phyloP scores from a whole-genome alignment of 2,329 filamentous ascomycete genomes.

The Aspergillus flavus region DNA sequence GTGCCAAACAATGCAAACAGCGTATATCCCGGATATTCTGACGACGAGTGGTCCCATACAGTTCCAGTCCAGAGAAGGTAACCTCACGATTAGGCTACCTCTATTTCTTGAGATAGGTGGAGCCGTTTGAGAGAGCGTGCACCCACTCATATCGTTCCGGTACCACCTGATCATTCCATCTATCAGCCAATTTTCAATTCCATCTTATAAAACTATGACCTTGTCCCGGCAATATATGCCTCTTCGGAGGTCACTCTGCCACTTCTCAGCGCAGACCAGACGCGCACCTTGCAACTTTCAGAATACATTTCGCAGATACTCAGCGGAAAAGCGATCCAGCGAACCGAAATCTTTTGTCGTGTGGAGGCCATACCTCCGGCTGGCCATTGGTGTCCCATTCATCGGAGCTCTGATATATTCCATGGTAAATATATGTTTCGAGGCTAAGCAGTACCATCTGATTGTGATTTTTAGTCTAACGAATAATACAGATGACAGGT shows the following conservation, averaged over 20 bases:
- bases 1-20: conserved; percentile 18
- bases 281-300: conserved; percentile 24
- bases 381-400: conserved; percentile 53
- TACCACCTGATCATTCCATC: conserved; percentile 19
- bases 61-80: conserved; percentile 1
- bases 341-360: conserved; percentile 39
- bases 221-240: conserved; percentile 35
- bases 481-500: conserved; percentile 34
- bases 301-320: conserved; percentile 30
- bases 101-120: conserved; percentile 9
- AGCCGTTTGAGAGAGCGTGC: conserved; percentile 9
- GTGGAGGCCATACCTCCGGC: conserved; percentile 50
- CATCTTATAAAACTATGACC: conserved; percentile 30
- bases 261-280: conserved; percentile 26
- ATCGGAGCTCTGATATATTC: conserved; percentile 53
- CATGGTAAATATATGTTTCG: conserved; percentile 44
- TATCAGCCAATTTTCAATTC: conserved; percentile 20
- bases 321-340: conserved; percentile 24
- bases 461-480: conserved; percentile 9
- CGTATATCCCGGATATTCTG: conserved; percentile 3
- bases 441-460: background rate
- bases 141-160: conserved; percentile 4
- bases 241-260: conserved; percentile 37
- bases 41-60: conserved; percentile 24
- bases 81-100: background rate